A percentile compares a stretch with the other conserved stretches of the same genome.
Conservation (phyloP, 2,329 filamentous ascomycete species). For the Zymoseptoria tritici region DNA sequence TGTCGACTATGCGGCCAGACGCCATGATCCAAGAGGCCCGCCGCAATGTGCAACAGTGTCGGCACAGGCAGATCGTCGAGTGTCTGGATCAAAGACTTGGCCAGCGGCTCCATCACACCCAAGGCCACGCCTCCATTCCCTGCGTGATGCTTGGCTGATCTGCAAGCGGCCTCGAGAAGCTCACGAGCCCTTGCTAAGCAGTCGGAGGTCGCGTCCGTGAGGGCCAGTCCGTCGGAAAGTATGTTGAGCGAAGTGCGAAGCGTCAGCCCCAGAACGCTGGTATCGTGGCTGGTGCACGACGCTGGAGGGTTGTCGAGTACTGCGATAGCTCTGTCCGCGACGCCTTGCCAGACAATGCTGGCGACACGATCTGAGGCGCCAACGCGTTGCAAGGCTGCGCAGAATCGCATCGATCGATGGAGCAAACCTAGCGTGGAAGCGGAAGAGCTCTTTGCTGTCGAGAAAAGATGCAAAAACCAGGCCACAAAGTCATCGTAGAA, state of each 20-base stretch:
- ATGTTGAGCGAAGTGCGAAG: constrained; percentile 64
- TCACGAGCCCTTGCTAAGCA: constrained; percentile 15
- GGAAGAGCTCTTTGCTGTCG: constrained; percentile 11
- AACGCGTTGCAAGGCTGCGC: neutral
- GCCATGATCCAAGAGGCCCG: constrained; percentile 18
- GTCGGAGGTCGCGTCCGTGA: neutral
- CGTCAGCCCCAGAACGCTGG: constrained; percentile 10
- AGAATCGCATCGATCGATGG: constrained; percentile 10
- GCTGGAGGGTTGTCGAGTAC: constrained; percentile 4
- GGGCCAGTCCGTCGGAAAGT: constrained; percentile 53
- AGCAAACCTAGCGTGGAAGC: constrained; percentile 12
- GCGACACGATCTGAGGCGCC: neutral
- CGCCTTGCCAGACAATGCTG: constrained; percentile 10
- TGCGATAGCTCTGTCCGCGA: constrained; percentile 8
- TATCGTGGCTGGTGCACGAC: constrained; percentile 7
- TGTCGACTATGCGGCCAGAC: constrained; percentile 52
- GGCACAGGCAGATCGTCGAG: constrained; percentile 5
- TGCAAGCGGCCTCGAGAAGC: constrained; percentile 30
- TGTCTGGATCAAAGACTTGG: constrained; percentile 14
- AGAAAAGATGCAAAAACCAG: constrained; percentile 15
- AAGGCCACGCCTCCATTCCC: constrained; percentile 62
- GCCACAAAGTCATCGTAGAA: constrained; percentile 8
- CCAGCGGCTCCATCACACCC: constrained; percentile 53
- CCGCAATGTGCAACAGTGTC: constrained; percentile 11
- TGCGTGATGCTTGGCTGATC: constrained; percentile 53